Evolutionary conservation across 2,329 filamentous ascomycete genomes (phyloP), one percentile per base, ranked within the genome.

Genomic region (Grosmannia huntii): DNA sequence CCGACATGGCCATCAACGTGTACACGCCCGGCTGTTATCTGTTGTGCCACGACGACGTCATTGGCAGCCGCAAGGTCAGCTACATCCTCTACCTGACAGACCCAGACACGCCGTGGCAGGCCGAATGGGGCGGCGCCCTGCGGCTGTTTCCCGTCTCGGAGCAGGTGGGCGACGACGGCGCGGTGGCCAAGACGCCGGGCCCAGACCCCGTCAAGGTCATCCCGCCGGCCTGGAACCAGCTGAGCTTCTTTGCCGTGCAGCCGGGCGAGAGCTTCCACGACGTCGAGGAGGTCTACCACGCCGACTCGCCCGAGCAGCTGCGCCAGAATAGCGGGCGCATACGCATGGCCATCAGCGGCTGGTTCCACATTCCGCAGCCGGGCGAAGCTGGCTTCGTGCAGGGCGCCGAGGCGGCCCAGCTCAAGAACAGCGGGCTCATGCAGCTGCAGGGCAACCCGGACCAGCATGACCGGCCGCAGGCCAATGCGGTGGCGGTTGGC

Each of bases 221-320:
- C 60, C 91, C 94, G 0, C 94, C 94, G 0, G 90, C 91, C 0
- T 99, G 92, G 84, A 96, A 97, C 71, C 94, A 99, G 75, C 79
- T 99, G 60, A 94, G 89, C 66, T 99, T 99, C 80, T 99, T 99
- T 71, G 90, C 91, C 21, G 95, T 99, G 7, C 90, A 96, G 74
- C 94, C 94, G 0, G 94, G 94, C n/a, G 86, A 96, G 78, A 97
- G 92, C 70, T 99, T 97, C 72, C 94, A 99, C 72, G 94, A 99
- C 70, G 94, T 99, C 58, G 92, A 97, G 73, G 94, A 99, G 73
- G 94, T 99, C 5, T 97, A 96, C 73, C 84, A 88, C 69, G 79
- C 83, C 66, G 76, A 74, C 62, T 77, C 69, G 60, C 76, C 75
- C 68, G 79, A 75, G 65, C 57, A 82, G 71, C 80, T 84, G 57